Evolutionary conservation across 768 basidiomycete genomes (phyloP), one percentile per base, ranked within the genome.

Genomic region (Stropharia rugosoannulata): DNA sequence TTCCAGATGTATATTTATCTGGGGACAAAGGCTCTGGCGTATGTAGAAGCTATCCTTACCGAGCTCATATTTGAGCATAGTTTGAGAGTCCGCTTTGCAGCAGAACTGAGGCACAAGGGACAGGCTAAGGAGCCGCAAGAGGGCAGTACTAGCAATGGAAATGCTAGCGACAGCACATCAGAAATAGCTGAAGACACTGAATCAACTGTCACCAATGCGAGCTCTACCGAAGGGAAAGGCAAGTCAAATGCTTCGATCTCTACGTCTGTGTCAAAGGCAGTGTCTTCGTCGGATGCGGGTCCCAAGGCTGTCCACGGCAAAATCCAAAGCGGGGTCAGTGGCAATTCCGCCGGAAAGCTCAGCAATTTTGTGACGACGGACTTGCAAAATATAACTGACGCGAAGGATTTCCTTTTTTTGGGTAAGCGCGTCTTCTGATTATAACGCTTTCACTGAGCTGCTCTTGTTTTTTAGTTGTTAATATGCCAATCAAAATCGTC

Each of bases 361-460:
- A 90, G 86, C 66, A 90, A 89, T 51, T 70, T 90, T 4, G 80
- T 89, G 47, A 82, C 87, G 5, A 83, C 84, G 2, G 89, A 91
- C 68, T 36, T 76, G 57, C 58, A 59, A 19, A 70, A 68, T 54
- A 75, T 79, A 7, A 45, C 19, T 13, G 12, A 13, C 12, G n/a
- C 43, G n/a, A 45, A 45, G 27, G 43, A 45, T 25, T 45, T 45
- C 15, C 27, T 45, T 25, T 45, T 45, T 8, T 25, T 45, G 18
- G 16, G 43, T 45, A 45, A 18, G 43, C 27, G 5, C 10, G 45
- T 32, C 29, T 32, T 10, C 29, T 51, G 27, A 3, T 39, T 16
- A 4, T 45, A 7, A 22, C 12, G 19, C 12, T 25, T 22, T 45
- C 15, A 45, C 16, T 22, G 7, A 11, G 43, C 1, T n/a, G 4